Evolutionary conservation across 1,284 basidiomycete genomes (phyloP), one percentile per base, ranked within the genome.

Genomic region (Hymenochaete sp.): DNA sequence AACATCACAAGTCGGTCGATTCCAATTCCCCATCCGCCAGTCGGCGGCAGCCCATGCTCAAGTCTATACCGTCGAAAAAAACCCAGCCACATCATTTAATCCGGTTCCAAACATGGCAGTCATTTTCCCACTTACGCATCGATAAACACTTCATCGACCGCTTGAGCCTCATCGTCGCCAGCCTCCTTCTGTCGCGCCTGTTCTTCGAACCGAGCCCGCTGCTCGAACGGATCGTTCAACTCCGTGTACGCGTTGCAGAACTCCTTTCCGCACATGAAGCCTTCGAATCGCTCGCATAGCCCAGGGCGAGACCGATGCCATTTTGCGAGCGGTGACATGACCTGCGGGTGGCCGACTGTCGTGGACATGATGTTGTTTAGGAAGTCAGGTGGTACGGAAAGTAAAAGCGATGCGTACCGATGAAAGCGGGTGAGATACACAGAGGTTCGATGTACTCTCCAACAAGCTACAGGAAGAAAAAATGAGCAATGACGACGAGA

Each of bases 291-390:
- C 67, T 99, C 95, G 66, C 93, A 98, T 9, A 98, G 75, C 35
- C 96, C 96, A 0, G 90, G 86, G 37, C 89, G 81, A 14, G 86
- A 89, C 51, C 93, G 85, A 65, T 96, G 90, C 75, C 86, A 89
- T 70, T 97, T 97, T 62, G 95, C 96, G 18, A 99, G 79, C 6
- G 95, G 95, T 3, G 93, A 97, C 95, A 99, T 99, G 57, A 99
- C 90, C 72, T 98, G 93, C 35, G 95, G 95, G 67, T 99, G 95
- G 21, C 95, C 96, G 51, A 93, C 90, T 84, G 56, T 2, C 45
- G 41, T 18, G 27, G 19, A 31, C 26, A 27, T 16, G 21, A 14
- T 33, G 5, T 33, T 29, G 33, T 31, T 14, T 31, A 31, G 9
- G 14, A 31, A 10, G 14, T 31, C 9, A 10, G 9, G 14, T 14